Percentiles rank a stretch among this genome's conserved stretches.
Conservation (phyloP, 345 rosid species). For the Noccaea bulbosa region DNA sequence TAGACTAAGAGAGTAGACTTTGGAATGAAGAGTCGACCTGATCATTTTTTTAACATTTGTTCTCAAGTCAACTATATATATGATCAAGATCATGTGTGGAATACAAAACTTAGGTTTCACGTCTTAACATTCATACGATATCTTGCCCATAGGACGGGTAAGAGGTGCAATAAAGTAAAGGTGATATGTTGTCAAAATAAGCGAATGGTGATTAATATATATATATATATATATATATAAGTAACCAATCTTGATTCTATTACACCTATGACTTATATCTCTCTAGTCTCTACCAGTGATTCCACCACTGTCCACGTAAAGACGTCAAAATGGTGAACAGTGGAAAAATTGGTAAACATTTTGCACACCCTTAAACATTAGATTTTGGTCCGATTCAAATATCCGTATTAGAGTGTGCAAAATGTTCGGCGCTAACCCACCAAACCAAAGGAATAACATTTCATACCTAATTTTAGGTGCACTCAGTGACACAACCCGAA, state of each 20-base stretch:
- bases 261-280: too few relatives aligned
- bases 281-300: too few relatives aligned
- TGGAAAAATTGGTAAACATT: too few relatives aligned
- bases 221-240: not conserved
- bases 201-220: not conserved
- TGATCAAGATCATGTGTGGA: not conserved
- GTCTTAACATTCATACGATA: conserved; percentile 19
- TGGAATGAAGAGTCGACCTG: conserved; percentile 20
- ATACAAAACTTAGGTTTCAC: conserved; percentile 29
- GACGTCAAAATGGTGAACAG: not conserved
- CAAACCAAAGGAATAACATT: conserved; percentile 10
- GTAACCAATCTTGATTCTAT: not conserved
- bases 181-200: not conserved
- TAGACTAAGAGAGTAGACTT: not conserved
- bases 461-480: conserved; percentile 38
- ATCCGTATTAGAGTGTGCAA: not conserved
- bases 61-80: conserved; percentile 2
- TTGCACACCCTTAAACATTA: too few relatives aligned
- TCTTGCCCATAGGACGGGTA: conserved; percentile 7
- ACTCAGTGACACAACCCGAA: conserved; percentile 6
- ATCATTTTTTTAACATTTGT: not conserved
- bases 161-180: conserved; percentile 17
- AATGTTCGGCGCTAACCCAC: conserved; percentile 36
- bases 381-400: too few relatives aligned
- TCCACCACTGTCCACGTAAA: too few relatives aligned